Base-by-base conservation (phyloP, 116 monocot genomes). In the Zostera marina region DNA sequence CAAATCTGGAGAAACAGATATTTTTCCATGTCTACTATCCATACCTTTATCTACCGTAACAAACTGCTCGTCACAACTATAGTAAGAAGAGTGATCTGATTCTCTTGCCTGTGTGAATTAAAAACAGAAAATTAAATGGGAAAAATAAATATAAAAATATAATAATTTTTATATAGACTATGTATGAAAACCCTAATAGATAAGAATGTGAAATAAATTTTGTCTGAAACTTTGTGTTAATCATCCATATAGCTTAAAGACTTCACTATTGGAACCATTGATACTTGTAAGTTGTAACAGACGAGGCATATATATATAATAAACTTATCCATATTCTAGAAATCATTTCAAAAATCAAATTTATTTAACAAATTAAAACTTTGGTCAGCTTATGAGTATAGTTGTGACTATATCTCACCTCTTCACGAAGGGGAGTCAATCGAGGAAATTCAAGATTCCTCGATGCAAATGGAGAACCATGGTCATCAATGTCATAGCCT, bases 401-500 rank as follows among this genome's bases (percentile, higher is more conserved):
- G 22, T 8, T 47, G 56, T 8, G 42, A 45, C 24, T 22, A 25
- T 16, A 51, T 39, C 77, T 79, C 51, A 96, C 96, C 70, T 96
- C 96, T 75, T 89, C 89, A 56, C 68, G 70, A 58, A 96, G 82
- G 38, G 96, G 80, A 55, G 89, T 78, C 44, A 89, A 68, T 61
- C 76, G 64, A 70, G 48, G 53, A 68, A 57, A 72, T 52, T 77
- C 85, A 23, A 59, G 21, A 4, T 63, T 61, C 51, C 65, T 77
- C 19, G 73, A 67, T 46, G 68, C 20, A 24, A 58, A 47, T 54
- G 84, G 88, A 70, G 93, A 93, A 69, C 81, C 68, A 54, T 84
- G 61, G 58, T 89, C 88, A 78, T 89, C 85, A 67, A 77, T 26
- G 45, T 89, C 96, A 19, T 85, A 85, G 57, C 89, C 85, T 48